Conservation (phyloP, 2,329 filamentous ascomycete genomes). For the Penicillium sp. region DNA sequence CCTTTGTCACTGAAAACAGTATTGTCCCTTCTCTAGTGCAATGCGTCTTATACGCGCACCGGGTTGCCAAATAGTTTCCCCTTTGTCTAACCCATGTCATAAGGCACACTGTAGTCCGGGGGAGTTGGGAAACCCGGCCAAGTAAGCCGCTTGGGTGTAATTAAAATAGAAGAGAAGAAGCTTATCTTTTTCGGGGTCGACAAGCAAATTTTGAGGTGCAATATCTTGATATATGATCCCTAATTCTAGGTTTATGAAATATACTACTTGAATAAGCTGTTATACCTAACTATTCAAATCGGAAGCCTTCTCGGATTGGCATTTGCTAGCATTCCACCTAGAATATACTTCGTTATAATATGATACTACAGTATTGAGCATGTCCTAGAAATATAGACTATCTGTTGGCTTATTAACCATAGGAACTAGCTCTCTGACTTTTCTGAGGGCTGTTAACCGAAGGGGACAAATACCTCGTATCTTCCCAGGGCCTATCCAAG, state of each 20-base stretch:
- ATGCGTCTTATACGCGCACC: constrained; percentile 8
- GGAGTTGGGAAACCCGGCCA: too few relatives aligned
- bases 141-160: too few relatives aligned
- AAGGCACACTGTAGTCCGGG: too few relatives aligned
- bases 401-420: neutral
- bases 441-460: neutral
- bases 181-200: constrained; percentile 23
- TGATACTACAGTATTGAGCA: neutral
- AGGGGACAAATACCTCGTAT: neutral
- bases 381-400: neutral
- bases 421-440: neutral
- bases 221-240: constrained; percentile 36
- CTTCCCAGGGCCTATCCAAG: neutral
- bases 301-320: too few relatives aligned
- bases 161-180: constrained; percentile 28
- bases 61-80: constrained; percentile 13
- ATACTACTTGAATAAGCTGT: too few relatives aligned
- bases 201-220: constrained; percentile 30
- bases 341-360: too few relatives aligned
- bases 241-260: constrained; percentile 23
- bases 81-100: too few relatives aligned
- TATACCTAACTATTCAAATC: too few relatives aligned
- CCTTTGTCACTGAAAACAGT: constrained; percentile 20
- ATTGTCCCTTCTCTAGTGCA: constrained; percentile 18
- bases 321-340: too few relatives aligned